Base-by-base conservation (phyloP, 2,329 filamentous ascomycete genomes). In the Arthrobotrys megalospora region DNA sequence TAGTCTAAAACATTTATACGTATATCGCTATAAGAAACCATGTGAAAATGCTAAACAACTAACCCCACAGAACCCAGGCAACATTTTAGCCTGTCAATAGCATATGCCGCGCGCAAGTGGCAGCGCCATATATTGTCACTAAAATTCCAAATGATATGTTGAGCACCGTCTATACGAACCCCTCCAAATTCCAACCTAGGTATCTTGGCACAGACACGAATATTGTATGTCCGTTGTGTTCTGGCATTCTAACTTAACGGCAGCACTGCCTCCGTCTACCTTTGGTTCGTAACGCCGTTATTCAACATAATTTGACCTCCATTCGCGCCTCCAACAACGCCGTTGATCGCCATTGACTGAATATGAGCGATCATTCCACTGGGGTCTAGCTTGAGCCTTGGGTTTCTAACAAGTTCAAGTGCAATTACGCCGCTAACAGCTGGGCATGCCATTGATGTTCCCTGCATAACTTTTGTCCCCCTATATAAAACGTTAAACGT, bases 401-500 rank as follows among this genome's bases (percentile, higher is more conserved):
- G 48, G 36, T 65, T 64, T 28, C 65, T 76, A 7, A 65, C 65
- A 24, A 76, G 64, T 32, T 76, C 64, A 0, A 76, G 50, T 2
- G 72, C 72, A 48, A 76, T 76, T n/a, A 76, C 45, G 5, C 72
- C 72, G 32, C 62, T 65, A n/a, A 76, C 72, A 34, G 72, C 64
- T 14, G 64, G 64, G 24, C 62, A 60, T 6, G 41, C 53, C 72
- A 76, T 76, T 11, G 70, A 76, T 4, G 72, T 76, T 43, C 72
- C 72, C 47, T 58, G 65, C 38, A 60, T 41, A 24, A 69, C 52
- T 60, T 55, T 58, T 32, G 50, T 69, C 19, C 65, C 43, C 14
- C 70, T 75, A 67, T 11, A 52, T 7, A 52, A 11, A 55, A 28
- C 21, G 10, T 10, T 41, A 53, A 28, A 1, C 52, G 21, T 72